These are phyloP conservation scores for Theileria annulata DNA, from an alignment of 169 alveolate species.

Conservation along the genomic window DNA sequence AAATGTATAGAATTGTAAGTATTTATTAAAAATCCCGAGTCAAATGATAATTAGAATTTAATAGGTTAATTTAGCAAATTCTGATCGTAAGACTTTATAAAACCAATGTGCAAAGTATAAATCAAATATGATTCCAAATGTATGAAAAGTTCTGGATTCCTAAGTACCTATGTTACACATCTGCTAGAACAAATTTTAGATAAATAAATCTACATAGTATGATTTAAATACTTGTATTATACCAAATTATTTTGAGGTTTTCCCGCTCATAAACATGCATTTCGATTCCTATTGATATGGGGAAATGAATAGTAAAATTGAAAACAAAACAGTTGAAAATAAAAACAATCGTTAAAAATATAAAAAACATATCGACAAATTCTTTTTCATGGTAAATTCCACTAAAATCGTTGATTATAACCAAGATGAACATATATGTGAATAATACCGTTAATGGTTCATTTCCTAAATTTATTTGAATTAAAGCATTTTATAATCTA, in stretches of 20 bases:
- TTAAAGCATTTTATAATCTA: background rate
- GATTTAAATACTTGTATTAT: background rate
- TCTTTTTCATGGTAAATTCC: background rate
- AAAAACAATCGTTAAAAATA: background rate
- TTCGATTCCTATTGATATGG: background rate
- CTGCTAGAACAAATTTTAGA: background rate
- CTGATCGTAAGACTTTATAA: background rate
- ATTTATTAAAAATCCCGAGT: background rate
- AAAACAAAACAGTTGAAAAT: too few species aligned
- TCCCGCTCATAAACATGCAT: background rate
- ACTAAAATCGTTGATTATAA: background rate
- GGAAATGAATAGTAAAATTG: background rate
- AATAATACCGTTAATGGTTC: background rate
- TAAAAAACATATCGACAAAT: too few species aligned
- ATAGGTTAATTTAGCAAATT: background rate
- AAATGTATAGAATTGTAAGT: background rate
- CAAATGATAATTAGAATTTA: background rate
- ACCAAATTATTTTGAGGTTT: background rate
- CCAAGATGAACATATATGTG: background rate
- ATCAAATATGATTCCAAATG: background rate
- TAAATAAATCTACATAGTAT: background rate
- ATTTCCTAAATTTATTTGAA: background rate
- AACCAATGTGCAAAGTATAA: background rate
- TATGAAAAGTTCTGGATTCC: background rate
- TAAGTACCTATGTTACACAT: background rate